phyloP scores from a whole-genome alignment of 495 filamentous ascomycete genomes.

The Friedmanniomyces simplex region DNA sequence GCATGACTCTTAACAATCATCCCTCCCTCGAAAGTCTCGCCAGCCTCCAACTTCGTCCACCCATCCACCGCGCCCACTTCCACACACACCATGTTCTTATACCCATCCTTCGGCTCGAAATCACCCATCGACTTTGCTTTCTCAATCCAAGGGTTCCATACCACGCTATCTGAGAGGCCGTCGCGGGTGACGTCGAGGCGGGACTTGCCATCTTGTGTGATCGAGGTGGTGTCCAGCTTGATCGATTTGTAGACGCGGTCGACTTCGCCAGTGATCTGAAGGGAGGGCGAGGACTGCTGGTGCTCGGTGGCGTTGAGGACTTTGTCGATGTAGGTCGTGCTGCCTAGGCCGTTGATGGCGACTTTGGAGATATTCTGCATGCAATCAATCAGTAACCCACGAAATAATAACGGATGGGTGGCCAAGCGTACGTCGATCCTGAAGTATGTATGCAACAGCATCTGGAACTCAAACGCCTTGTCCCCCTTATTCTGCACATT shows the following conservation, averaged over 20 bases:
- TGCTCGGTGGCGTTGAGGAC: constrained; percentile 48
- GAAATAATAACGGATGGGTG: neutral
- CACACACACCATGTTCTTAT: constrained; percentile 83
- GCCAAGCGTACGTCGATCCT: constrained; percentile 55
- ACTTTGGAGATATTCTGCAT: constrained; percentile 49
- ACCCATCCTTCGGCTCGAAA: constrained; percentile 81
- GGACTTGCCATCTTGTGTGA: constrained; percentile 50
- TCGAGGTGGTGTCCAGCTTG: constrained; percentile 41
- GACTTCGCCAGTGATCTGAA: constrained; percentile 60
- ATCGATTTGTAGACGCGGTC: constrained; percentile 62
- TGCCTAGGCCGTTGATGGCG: constrained; percentile 60
- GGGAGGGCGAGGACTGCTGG: constrained; percentile 41
- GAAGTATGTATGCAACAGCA: constrained; percentile 86
- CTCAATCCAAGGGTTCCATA: constrained; percentile 95
- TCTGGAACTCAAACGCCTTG: constrained; percentile 78
- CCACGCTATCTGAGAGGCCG: constrained; percentile 73
- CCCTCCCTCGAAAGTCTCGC: constrained; percentile 82
- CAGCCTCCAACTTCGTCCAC: constrained; percentile 75
- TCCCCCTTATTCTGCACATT: constrained; percentile 78
- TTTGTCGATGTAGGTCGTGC: constrained; percentile 71
- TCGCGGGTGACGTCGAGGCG: constrained; percentile 65
- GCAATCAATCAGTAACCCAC: neutral
- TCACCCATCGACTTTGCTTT: constrained; percentile 74
- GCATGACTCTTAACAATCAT: constrained; percentile 51
- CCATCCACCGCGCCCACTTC: constrained; percentile 75